Conservation (phyloP, 1,284 basidiomycete genomes). For the Boletus semigastroideus region DNA sequence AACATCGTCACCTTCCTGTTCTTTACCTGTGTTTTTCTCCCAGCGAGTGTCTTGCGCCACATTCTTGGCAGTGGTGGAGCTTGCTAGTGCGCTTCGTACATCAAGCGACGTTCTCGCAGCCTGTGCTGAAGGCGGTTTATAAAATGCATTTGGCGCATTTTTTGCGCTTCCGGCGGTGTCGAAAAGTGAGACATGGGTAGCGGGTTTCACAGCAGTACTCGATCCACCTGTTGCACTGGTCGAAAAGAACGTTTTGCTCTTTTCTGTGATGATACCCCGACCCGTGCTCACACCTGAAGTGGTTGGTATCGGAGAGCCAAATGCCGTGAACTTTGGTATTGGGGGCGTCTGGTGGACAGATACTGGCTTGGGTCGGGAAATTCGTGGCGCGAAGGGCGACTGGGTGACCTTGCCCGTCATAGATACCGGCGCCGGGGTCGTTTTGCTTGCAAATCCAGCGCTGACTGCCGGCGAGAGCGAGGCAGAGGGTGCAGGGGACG, state of each 20-base stretch:
- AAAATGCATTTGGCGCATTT: conserved; percentile 58
- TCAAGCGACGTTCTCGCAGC: conserved; percentile 1
- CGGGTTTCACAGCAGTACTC: conserved; percentile 12
- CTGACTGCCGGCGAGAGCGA: conserved; percentile 6
- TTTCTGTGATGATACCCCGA: conserved; percentile 14
- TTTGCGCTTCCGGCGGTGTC: conserved; percentile 46
- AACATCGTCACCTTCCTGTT: conserved; percentile 1
- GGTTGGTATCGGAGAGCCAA: conserved; percentile 23
- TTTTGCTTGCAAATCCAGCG: conserved; percentile 6
- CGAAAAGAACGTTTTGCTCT: conserved; percentile 17
- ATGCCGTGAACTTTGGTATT: conserved; percentile 24
- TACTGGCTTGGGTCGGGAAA: conserved; percentile 9
- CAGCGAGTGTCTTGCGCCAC: neutral
- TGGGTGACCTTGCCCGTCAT: neutral
- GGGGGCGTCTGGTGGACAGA: conserved; percentile 9
- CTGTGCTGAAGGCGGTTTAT: conserved; percentile 41
- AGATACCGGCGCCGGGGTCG: neutral
- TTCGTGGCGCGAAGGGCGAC: conserved; percentile 16
- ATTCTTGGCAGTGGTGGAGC: neutral
- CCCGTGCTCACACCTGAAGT: neutral
- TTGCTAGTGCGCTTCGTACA: neutral
- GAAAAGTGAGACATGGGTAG: conserved; percentile 42
- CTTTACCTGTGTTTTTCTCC: conserved; percentile 11
- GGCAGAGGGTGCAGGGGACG: conserved; percentile 11
- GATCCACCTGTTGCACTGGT: conserved; percentile 9